A percentile compares a stretch with the other conserved stretches of the same genome.
These are phyloP conservation scores for Pneumocystis wakefieldiae DNA, from an alignment of 1,139 yeast genomes.

Conservation along the genomic window DNA sequence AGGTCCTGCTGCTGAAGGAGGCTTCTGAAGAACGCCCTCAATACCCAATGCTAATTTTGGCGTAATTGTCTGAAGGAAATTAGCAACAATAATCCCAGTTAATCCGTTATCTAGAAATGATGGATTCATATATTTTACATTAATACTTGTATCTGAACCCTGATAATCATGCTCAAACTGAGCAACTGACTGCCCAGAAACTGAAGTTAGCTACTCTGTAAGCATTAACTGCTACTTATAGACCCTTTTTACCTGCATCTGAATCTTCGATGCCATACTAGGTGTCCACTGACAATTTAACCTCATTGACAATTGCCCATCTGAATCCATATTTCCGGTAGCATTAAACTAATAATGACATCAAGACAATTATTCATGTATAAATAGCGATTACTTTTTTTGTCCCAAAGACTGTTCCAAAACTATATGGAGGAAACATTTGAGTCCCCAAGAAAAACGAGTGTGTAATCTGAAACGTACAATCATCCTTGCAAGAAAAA, in stretches of 20 bases:
- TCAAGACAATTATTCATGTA: slow-evolving; percentile 32
- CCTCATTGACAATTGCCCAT: slow-evolving; percentile 73
- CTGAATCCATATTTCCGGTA: slow-evolving; percentile 23
- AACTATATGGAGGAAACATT: slow-evolving; percentile 72
- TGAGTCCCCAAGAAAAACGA: slow-evolving; percentile 81
- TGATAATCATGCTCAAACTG: slow-evolving; percentile 94
- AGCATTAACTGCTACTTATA: not conserved
- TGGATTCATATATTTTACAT: slow-evolving; percentile 86
- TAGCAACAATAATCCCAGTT: slow-evolving; percentile 84
- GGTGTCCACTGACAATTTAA: slow-evolving; percentile 84
- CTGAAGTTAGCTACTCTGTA: not conserved
- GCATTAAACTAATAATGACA: slow-evolving; percentile 3
- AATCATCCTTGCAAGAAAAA: slow-evolving; percentile 52
- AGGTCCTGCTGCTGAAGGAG: slow-evolving; percentile 52
- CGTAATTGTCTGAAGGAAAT: slow-evolving; percentile 77
- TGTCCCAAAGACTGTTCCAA: slow-evolving; percentile 77
- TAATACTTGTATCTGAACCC: slow-evolving; percentile 74
- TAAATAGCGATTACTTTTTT: slow-evolving; percentile 47
- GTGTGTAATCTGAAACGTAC: slow-evolving; percentile 95
- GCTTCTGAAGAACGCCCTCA: slow-evolving; percentile 77
- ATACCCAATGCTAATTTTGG: slow-evolving; percentile 76
- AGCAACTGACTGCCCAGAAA: slow-evolving; percentile 77
- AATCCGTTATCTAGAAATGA: slow-evolving; percentile 54
- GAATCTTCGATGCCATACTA: slow-evolving; percentile 64
- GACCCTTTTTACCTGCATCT: slow-evolving; percentile 50